These are phyloP conservation scores for Kodamaea nitidulidarum DNA, from an alignment of 805 yeast species.

Conservation along the genomic window DNA sequence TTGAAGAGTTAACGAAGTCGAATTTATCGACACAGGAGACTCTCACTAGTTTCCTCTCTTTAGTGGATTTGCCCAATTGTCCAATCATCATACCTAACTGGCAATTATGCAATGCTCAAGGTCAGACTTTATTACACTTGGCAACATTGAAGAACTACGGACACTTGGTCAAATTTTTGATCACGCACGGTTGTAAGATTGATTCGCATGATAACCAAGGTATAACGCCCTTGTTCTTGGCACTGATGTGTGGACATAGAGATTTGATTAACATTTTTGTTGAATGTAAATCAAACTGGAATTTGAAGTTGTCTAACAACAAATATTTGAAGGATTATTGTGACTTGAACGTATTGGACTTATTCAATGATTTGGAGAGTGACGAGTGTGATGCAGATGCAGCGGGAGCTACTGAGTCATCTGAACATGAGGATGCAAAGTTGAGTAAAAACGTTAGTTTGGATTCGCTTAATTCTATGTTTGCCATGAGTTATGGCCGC, in stretches of 20 bases:
- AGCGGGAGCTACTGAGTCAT: slow-evolving; percentile 6
- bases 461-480: slow-evolving; percentile 40
- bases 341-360: slow-evolving; percentile 42
- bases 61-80: slow-evolving; percentile 65
- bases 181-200: slow-evolving; percentile 63
- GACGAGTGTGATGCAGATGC: slow-evolving; percentile 10
- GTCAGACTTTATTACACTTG: slow-evolving; percentile 85
- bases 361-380: slow-evolving; percentile 28
- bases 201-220: slow-evolving; percentile 78
- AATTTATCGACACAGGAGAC: slow-evolving; percentile 47
- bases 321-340: slow-evolving; percentile 38
- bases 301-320: slow-evolving; percentile 50
- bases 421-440: slow-evolving; percentile 11
- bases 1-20: slow-evolving; percentile 43
- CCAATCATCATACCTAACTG: slow-evolving; percentile 64
- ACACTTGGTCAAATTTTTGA: slow-evolving; percentile 56
- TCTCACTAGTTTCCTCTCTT: slow-evolving; percentile 45
- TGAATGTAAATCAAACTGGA: slow-evolving; percentile 59
- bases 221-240: slow-evolving; percentile 83
- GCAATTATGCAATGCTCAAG: slow-evolving; percentile 76
- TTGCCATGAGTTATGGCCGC: slow-evolving; percentile 34
- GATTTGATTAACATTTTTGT: slow-evolving; percentile 59
- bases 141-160: slow-evolving; percentile 74
- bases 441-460: slow-evolving; percentile 31
- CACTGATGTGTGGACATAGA: slow-evolving; percentile 70